Evolutionary conservation across 371 early-diverging fungal species (phyloP).

Genomic region (Mucor plumbeus): DNA sequence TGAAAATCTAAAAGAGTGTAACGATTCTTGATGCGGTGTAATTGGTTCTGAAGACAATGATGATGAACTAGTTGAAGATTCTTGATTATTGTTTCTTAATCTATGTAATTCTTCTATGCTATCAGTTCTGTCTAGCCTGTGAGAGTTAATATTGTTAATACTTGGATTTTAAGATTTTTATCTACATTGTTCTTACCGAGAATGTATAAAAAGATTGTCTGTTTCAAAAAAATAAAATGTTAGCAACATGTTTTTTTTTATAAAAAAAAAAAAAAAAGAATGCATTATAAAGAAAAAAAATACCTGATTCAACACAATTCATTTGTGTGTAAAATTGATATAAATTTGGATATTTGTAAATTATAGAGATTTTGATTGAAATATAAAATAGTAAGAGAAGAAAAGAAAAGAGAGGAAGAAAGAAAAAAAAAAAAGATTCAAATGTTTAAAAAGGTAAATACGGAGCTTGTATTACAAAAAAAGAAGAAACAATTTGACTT

Average conservation of each 20-base stretch:
- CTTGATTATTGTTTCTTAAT: not conserved
- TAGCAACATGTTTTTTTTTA: not conserved
- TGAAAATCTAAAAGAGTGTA: slow-evolving; percentile 13
- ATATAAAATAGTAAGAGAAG: not conserved
- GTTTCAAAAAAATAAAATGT: not conserved
- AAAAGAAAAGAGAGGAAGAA: slow-evolving; percentile 6
- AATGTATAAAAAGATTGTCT: slow-evolving; percentile 13
- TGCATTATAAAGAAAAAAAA: not conserved
- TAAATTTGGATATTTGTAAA: not conserved
- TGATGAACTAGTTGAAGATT: not conserved
- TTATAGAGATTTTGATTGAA: not conserved
- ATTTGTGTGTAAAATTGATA: not conserved
- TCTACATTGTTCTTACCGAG: slow-evolving; percentile 11
- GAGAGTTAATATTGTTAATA: not conserved
- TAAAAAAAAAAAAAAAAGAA: not conserved
- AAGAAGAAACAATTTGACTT: slow-evolving; percentile 1
- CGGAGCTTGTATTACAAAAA: not conserved
- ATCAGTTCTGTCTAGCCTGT: not conserved
- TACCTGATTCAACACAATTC: slow-evolving; percentile 19
- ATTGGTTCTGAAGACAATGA: not conserved
- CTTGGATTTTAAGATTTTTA: not conserved
- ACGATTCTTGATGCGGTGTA: slow-evolving; percentile 13
- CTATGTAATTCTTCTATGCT: slow-evolving; percentile 9
- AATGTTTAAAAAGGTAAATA: not conserved
- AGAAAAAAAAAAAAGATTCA: slow-evolving; percentile 5